These are phyloP conservation scores for Pichia norvegensis DNA, from an alignment of 1,139 yeast species.

Conservation along the genomic window DNA sequence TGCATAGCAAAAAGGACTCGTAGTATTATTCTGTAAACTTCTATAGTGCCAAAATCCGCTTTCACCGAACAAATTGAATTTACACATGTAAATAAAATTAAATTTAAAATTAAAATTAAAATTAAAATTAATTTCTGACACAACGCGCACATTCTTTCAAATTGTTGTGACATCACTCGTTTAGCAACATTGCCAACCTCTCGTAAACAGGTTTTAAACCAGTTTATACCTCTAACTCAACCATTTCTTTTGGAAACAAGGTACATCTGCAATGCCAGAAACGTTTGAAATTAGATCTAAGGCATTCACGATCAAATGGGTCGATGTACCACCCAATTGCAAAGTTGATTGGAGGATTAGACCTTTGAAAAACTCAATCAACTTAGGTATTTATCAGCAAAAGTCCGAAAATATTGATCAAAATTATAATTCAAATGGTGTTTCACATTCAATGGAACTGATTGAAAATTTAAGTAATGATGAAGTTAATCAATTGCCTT, in stretches of 20 bases:
- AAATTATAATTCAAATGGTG: background rate
- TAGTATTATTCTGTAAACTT: too few species aligned
- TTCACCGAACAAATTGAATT: too few species aligned
- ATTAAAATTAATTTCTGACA: too few species aligned
- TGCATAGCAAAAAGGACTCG: background rate
- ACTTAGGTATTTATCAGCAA: conserved; percentile 51
- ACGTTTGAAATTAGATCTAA: conserved; percentile 84
- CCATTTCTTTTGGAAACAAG: background rate
- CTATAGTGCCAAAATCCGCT: background rate
- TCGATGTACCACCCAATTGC: conserved; percentile 62
- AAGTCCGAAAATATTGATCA: conserved; percentile 26
- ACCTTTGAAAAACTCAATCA: conserved; percentile 78
- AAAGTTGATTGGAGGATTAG: conserved; percentile 71
- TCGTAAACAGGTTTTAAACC: too few species aligned
- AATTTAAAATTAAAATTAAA: too few species aligned
- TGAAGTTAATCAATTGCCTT: conserved; percentile 26
- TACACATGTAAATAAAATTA: too few species aligned
- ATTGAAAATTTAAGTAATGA: conserved; percentile 21
- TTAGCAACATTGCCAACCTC: too few species aligned
- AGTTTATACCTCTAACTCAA: background rate
- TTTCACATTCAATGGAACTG: conserved; percentile 12
- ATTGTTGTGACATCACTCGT: too few species aligned
- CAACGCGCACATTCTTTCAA: too few species aligned
- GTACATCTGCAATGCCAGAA: conserved; percentile 45
- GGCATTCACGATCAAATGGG: conserved; percentile 87